Percentiles rank a stretch among this genome's conserved stretches.
Evolutionary conservation across 2,329 filamentous ascomycete genomes (phyloP).

Genomic region (Colletotrichum shisoi): DNA sequence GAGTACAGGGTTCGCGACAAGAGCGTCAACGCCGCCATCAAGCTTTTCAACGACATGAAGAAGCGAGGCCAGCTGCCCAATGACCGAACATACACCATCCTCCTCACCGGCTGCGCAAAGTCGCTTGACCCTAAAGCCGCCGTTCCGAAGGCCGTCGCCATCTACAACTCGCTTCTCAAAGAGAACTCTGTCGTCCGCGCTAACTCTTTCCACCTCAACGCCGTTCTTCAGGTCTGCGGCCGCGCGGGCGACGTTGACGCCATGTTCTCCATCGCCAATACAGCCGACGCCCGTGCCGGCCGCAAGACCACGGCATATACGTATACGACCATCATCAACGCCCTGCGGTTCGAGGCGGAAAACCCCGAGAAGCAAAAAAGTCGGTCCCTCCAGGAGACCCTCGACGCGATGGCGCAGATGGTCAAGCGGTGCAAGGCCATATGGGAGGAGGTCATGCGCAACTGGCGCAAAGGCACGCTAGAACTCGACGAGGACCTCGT

Average conservation of each 20-base stretch:
- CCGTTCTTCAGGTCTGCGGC: conserved; percentile 82
- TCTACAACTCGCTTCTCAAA: conserved; percentile 78
- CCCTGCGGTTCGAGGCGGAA: conserved; percentile 64
- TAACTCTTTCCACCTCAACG: conserved; percentile 85
- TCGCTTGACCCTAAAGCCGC: conserved; percentile 66
- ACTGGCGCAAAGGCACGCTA: conserved; percentile 76
- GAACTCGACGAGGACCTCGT: conserved; percentile 80
- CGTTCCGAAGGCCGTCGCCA: conserved; percentile 72
- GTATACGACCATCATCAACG: conserved; percentile 84
- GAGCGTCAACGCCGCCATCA: conserved; percentile 70
- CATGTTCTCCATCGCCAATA: conserved; percentile 78
- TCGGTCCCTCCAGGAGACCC: conserved; percentile 46
- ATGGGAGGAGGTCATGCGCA: conserved; percentile 81
- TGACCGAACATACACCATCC: conserved; percentile 80
- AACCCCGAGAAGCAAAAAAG: conserved; percentile 44
- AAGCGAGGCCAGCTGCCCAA: conserved; percentile 85
- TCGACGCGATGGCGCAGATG: conserved; percentile 52
- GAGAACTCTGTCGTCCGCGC: conserved; percentile 69
- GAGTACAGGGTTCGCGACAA: conserved; percentile 71
- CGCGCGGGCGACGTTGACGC: conserved; percentile 78
- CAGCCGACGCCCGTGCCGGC: conserved; percentile 67
- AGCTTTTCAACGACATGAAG: conserved; percentile 98
- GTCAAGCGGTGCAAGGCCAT: conserved; percentile 74
- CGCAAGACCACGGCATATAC: conserved; percentile 73
- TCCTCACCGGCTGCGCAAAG: conserved; percentile 77